Percentiles rank a stretch among this genome's conserved stretches.
These are phyloP conservation scores for Ceratorhiza oryzae-sativae DNA, from an alignment of 1,284 basidiomycete genomes.

Conservation along the genomic window DNA sequence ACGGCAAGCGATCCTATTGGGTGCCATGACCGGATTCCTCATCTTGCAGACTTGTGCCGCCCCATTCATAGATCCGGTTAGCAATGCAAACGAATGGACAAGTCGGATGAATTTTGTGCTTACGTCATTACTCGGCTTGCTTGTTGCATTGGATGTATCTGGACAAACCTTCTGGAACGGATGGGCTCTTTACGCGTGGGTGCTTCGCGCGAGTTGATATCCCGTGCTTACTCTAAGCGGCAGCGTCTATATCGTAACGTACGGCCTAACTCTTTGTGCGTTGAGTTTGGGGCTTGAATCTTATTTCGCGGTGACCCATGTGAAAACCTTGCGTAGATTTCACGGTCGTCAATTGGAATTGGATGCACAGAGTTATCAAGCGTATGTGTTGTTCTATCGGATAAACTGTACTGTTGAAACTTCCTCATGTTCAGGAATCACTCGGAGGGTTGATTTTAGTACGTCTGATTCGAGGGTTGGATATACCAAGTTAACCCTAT, in stretches of 20 bases:
- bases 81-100: constrained; percentile 79
- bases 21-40: constrained; percentile 67
- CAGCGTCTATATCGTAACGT: constrained; percentile 71
- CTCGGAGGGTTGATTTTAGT: constrained; percentile 79
- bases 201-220: constrained; percentile 43
- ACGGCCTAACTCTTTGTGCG: constrained; percentile 69
- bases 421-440: constrained; percentile 56
- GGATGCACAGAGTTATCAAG: constrained; percentile 64
- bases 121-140: constrained; percentile 68
- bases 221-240: neutral
- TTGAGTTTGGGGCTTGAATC: constrained; percentile 31
- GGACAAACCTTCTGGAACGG: constrained; percentile 63
- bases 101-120: constrained; percentile 73
- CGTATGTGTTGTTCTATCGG: constrained; percentile 52
- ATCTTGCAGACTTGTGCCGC: constrained; percentile 64
- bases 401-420: constrained; percentile 35
- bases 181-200: constrained; percentile 68
- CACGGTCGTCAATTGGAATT: constrained; percentile 61
- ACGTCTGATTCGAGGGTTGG: constrained; percentile 45
- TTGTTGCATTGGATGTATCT: constrained; percentile 63
- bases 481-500: constrained; percentile 19
- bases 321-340: constrained; percentile 60
- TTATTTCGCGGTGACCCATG: constrained; percentile 44
- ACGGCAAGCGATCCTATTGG: constrained; percentile 70
- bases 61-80: constrained; percentile 75